Conservation (phyloP, 371 early-diverging fungal species). For the Lichtheimia ramosa region DNA sequence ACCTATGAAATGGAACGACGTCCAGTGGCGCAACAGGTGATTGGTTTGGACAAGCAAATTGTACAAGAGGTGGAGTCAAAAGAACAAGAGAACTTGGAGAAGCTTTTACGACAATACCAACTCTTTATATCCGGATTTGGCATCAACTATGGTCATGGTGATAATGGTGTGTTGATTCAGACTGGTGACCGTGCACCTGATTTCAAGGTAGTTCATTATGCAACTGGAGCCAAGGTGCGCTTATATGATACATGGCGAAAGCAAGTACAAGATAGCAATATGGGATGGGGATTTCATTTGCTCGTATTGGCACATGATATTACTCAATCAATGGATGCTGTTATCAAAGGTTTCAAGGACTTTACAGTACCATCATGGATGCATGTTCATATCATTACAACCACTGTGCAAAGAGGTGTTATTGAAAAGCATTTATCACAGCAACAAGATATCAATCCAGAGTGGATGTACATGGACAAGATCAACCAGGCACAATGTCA, state of each 20-base stretch:
- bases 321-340: conserved; percentile 8
- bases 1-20: conserved; percentile 36
- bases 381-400: conserved; percentile 8
- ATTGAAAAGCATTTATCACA: conserved; percentile 5
- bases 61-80: conserved; percentile 28
- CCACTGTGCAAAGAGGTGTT: conserved; percentile 4
- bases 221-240: conserved; percentile 28
- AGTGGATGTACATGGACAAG: conserved; percentile 30
- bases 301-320: conserved; percentile 6
- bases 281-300: conserved; percentile 5
- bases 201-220: conserved; percentile 29
- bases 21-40: conserved; percentile 33
- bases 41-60: conserved; percentile 28
- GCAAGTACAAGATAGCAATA: not conserved
- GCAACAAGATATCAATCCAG: not conserved
- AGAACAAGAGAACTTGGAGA: conserved; percentile 18
- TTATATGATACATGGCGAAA: conserved; percentile 23
- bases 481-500: conserved; percentile 48
- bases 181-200: conserved; percentile 42
- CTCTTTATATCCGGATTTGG: conserved; percentile 41
- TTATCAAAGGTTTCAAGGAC: not conserved
- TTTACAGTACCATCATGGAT: not conserved
- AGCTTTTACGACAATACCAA: conserved; percentile 21
- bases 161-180: conserved; percentile 2
- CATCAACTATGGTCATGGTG: conserved; percentile 8